Evolutionary conservation across 164 flowering plant species (phyloP), one percentile per base, ranked within the genome.

Genomic region (Vitis labrusca): DNA sequence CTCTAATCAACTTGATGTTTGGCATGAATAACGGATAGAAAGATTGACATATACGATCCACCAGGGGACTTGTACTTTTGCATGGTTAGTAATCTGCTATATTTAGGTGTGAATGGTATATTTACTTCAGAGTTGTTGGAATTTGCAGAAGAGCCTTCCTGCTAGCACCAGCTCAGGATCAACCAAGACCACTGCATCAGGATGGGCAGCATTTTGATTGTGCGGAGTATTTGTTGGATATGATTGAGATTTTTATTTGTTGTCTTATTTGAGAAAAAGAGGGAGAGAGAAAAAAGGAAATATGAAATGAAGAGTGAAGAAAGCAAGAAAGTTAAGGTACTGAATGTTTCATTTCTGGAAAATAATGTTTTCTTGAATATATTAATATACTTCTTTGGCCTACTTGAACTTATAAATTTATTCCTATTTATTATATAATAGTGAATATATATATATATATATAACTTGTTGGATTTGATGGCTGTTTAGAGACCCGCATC

Each of bases 171-270:
- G 86, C 32, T 78, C 93, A 44, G 90, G 81, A 66, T 77, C 94
- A 44, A 59, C 84, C 37, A 86, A 83, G 74, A 78, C 81, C 60
- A 61, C 86, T 48, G 95, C 91, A 61, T 83, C 98, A 29, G 98
- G 98, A 79, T 95, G 98, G 99, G 99, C 98, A 10, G 99, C 98
- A 50, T 95, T 95, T 78, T 95, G 81, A 85, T 63, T 73, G 69
- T 65, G 49, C 63, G 72, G 71, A 76, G 53, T 17, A 50, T 74
- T 73, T 77, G 66, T 78, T 65, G 29, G 32, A 67, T 69, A 32
- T 71, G 70, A 66, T 50, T 58, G 72, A 71, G 51, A 60, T 73
- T 49, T 66, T 72, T 74, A 15, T 76, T 70, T 64, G 27, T 16
- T 67, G 67, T 57, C 44, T 52, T 60, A 37, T 47, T 58, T 50